Evolutionary conservation across 176 grass and related monocot species (phyloP), one percentile per base, ranked within the genome.

Genomic region (Cenchrus americanus): DNA sequence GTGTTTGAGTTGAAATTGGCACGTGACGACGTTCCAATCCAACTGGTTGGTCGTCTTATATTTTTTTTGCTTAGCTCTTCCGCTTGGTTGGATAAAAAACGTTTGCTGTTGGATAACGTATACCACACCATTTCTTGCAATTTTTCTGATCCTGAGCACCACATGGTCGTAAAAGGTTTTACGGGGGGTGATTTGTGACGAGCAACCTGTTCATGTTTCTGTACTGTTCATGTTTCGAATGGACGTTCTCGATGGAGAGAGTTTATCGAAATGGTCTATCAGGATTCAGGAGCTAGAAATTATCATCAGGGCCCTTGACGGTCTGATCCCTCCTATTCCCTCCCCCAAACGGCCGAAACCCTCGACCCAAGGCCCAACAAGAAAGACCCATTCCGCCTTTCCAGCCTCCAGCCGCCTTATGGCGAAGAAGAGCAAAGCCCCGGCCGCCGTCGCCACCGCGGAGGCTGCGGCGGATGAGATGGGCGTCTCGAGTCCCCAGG

Each of bases 361-460:
- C 75, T 75, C 34, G 43, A 15, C 69, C 60, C 69, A 81, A 52
- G 19, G 18, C 63, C 62, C 71, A 81, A n/a, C n/a, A n/a, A n/a
- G n/a, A n/a, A n/a, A 53, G 14, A 68, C 19, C 66, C 41, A 19
- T 65, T 37, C 21, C 32, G 58, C 58, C 47, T 23, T 62, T 82
- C 66, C 40, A 73, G 32, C 51, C 66, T 40, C 54, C 52, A 50
- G 62, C 24, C 14, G 26, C 75, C 71, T 89, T 71, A 90, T 90
- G 89, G 84, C 51, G 69, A 90, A 90, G 81, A 90, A 87, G 24
- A 47, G 52, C 80, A 87, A 87, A 71, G 84, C 62, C 7, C 19
- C 52, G 43, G 66, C 14, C 1, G 37, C 71, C 48, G 47, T 47
- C 3, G 41, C 62, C 62, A 5, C 76, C 0, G 43, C 69, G 14